Percentiles rank a stretch among this genome's conserved stretches.
phyloP scores from a whole-genome alignment of 2,329 filamentous ascomycete species.

The Cladophialophora chaetospira region DNA sequence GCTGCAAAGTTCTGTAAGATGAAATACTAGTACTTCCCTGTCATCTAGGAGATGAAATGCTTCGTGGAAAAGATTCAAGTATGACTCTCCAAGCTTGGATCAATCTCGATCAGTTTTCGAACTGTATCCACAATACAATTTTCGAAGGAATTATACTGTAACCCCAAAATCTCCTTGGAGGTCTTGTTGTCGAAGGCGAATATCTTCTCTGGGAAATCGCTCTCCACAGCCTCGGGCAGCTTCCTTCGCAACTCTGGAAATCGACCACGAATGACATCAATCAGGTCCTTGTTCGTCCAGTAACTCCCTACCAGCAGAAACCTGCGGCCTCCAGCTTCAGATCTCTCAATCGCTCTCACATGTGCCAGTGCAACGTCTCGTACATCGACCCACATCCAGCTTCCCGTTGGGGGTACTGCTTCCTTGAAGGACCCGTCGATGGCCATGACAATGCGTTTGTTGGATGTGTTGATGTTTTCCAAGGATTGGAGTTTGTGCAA shows the following conservation, averaged over 20 bases:
- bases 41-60: too few species aligned
- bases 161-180: not conserved
- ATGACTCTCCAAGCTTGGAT: too few species aligned
- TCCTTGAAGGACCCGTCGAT: slow-evolving; percentile 36
- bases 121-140: not conserved
- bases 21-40: too few species aligned
- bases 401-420: slow-evolving; percentile 10
- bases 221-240: not conserved
- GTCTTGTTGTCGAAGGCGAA: not conserved
- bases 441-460: slow-evolving; percentile 36
- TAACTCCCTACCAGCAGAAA: slow-evolving; percentile 16
- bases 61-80: too few species aligned
- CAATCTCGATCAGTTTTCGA: too few species aligned
- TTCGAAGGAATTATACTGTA: not conserved
- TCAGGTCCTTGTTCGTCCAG: slow-evolving; percentile 11
- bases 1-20: too few species aligned
- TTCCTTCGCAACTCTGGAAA: slow-evolving; percentile 8
- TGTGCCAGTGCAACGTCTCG: slow-evolving; percentile 22
- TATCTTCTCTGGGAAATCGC: not conserved
- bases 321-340: slow-evolving; percentile 19
- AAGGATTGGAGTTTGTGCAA: slow-evolving; percentile 30
- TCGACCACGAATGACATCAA: not conserved
- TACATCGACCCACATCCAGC: slow-evolving; percentile 17
- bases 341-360: slow-evolving; percentile 17
- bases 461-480: slow-evolving; percentile 41